These are phyloP conservation scores for Aleurites moluccanus DNA, from an alignment of 441 rosid genomes.

Conservation along the genomic window DNA sequence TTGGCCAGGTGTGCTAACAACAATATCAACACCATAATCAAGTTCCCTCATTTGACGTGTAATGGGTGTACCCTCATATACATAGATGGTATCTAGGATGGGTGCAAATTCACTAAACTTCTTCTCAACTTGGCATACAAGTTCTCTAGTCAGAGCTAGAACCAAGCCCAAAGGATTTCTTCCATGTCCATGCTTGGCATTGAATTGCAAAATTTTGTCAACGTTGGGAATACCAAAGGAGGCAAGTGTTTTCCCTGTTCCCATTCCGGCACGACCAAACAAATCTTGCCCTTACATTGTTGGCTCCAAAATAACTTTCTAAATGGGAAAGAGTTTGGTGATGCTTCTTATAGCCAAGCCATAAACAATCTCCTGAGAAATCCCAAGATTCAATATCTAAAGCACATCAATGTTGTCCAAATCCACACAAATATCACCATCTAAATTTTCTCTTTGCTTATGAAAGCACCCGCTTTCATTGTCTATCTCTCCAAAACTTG, in stretches of 20 bases:
- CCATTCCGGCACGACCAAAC: conserved; percentile 95
- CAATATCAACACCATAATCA: conserved; percentile 80
- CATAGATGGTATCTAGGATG: conserved; percentile 73
- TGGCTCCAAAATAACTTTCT: conserved; percentile 91
- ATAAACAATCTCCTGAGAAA: conserved; percentile 50
- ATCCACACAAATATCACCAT: too few species aligned
- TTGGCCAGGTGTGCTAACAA: conserved; percentile 97
- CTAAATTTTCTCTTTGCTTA: too few species aligned
- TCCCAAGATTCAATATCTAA: conserved; percentile 59
- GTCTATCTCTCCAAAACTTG: too few species aligned
- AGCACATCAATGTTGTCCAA: too few species aligned
- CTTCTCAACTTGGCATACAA: conserved; percentile 91
- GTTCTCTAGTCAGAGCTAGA: conserved; percentile 96
- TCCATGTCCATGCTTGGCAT: conserved; percentile 80
- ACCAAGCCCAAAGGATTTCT: conserved; percentile 86
- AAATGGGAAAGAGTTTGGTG: conserved; percentile 68
- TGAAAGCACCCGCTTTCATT: too few species aligned
- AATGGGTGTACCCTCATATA: conserved; percentile 92
- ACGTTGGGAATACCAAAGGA: conserved; percentile 92
- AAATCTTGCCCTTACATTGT: conserved; percentile 91
- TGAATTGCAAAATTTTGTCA: conserved; percentile 72
- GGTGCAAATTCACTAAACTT: conserved; percentile 84
- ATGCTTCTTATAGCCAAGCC: conserved; percentile 62
- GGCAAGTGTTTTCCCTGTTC: conserved; percentile 98
- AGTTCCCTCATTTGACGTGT: conserved; percentile 71